Conservation (phyloP, 2,329 filamentous ascomycete genomes). For the Aspergillus floridensis region DNA sequence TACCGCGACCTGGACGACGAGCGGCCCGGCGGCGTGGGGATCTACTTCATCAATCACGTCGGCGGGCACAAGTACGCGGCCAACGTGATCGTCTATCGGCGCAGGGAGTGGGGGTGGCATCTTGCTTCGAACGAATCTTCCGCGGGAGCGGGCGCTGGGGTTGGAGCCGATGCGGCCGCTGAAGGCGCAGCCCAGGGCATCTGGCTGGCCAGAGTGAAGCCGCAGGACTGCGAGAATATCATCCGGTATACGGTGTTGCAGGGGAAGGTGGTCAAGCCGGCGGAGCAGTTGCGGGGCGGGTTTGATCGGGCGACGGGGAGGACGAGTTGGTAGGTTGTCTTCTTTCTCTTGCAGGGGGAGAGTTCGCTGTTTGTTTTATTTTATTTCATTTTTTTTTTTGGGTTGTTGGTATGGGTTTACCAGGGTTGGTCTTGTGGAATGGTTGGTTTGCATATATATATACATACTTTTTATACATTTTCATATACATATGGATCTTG, state of each 20-base stretch:
- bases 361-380: too few species aligned
- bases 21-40: slow-evolving; percentile 84
- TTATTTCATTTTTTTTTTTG: too few species aligned
- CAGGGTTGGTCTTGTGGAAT: too few species aligned
- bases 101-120: slow-evolving; percentile 45
- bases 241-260: slow-evolving; percentile 85
- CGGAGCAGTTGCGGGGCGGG: slow-evolving; percentile 78
- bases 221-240: slow-evolving; percentile 91
- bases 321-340: slow-evolving; percentile 71
- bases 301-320: slow-evolving; percentile 80
- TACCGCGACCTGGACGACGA: slow-evolving; percentile 86
- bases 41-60: slow-evolving; percentile 95
- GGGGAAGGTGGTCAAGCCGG: slow-evolving; percentile 91
- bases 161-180: slow-evolving; percentile 39
- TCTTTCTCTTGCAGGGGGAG: too few species aligned
- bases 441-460: too few species aligned
- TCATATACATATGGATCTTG: too few species aligned
- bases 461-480: too few species aligned
- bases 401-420: too few species aligned
- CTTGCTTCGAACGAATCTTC: slow-evolving; percentile 1
- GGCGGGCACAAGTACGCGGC: slow-evolving; percentile 96
- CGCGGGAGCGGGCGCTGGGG: slow-evolving; percentile 18
- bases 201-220: slow-evolving; percentile 80
- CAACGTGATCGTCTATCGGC: slow-evolving; percentile 88
- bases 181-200: slow-evolving; percentile 80